Conservation (phyloP, 2,329 filamentous ascomycete species). For the Delphinella strobiligena region DNA sequence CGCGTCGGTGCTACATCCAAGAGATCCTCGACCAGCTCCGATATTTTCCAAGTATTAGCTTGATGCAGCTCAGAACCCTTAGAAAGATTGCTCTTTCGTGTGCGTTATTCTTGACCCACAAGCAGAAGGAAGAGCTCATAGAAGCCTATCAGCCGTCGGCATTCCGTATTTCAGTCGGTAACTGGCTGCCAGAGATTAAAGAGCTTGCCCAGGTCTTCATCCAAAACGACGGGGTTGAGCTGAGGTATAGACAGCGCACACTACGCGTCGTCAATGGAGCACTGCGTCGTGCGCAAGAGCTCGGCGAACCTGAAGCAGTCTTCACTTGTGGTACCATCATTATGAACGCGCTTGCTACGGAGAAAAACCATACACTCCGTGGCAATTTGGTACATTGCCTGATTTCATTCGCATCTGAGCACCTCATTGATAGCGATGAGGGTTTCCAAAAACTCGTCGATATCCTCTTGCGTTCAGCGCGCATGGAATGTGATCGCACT, state of each 20-base stretch:
- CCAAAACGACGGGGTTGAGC: constrained; percentile 1
- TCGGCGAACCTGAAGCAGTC: constrained; percentile 5
- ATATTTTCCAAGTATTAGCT: too few relatives aligned
- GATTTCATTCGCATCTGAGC: not conserved
- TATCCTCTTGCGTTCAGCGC: constrained; percentile 4
- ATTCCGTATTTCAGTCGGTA: constrained; percentile 6
- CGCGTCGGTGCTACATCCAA: too few relatives aligned
- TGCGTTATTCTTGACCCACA: constrained; percentile 4
- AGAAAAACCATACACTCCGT: constrained; percentile 5
- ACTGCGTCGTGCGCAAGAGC: constrained; percentile 3
- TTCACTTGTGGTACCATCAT: constrained; percentile 3
- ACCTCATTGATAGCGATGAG: not conserved
- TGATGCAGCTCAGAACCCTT: constrained; percentile 2
- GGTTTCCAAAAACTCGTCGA: constrained; percentile 1
- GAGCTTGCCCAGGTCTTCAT: constrained; percentile 5
- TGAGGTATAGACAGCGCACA: constrained; percentile 3
- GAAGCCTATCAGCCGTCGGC: constrained; percentile 6
- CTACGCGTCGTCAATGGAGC: constrained; percentile 5
- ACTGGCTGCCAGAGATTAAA: constrained; percentile 7
- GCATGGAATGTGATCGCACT: not conserved
- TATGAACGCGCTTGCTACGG: constrained; percentile 2
- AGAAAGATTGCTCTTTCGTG: constrained; percentile 3
- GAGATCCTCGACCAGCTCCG: too few relatives aligned
- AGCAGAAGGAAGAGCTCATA: constrained; percentile 5
- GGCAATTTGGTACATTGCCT: constrained; percentile 5